Conservation (phyloP, 2,329 filamentous ascomycete genomes). For the Nemania sp. region DNA sequence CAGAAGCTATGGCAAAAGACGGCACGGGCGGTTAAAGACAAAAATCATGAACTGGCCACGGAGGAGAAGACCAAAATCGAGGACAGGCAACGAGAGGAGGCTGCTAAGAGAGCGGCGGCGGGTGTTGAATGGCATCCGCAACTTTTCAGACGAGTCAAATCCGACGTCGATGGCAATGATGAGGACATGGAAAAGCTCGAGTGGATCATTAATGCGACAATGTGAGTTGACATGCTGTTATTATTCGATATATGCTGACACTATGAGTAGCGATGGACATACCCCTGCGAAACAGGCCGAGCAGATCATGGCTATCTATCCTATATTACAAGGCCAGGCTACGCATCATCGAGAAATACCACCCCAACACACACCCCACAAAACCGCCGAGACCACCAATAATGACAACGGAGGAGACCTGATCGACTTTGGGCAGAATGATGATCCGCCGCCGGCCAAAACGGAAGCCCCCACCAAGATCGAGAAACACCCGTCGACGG, state of each 20-base stretch:
- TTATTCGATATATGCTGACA: slow-evolving; percentile 19
- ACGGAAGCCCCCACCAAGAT: neutral
- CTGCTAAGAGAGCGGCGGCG: slow-evolving; percentile 75
- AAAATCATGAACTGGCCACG: slow-evolving; percentile 87
- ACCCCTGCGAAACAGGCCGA: slow-evolving; percentile 72
- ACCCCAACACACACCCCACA: slow-evolving; percentile 49
- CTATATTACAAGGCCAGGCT: slow-evolving; percentile 79
- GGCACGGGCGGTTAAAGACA: slow-evolving; percentile 77
- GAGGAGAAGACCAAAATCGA: slow-evolving; percentile 97
- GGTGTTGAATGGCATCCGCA: slow-evolving; percentile 86
- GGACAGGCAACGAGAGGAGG: slow-evolving; percentile 87
- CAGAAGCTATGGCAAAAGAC: slow-evolving; percentile 86
- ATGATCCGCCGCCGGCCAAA: slow-evolving; percentile 30
- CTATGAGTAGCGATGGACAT: slow-evolving; percentile 53
- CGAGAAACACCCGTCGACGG: slow-evolving; percentile 26
- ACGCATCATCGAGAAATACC: slow-evolving; percentile 59
- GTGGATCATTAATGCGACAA: slow-evolving; percentile 87
- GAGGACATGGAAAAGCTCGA: slow-evolving; percentile 88
- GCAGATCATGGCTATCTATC: slow-evolving; percentile 85
- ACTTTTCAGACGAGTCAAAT: slow-evolving; percentile 77
- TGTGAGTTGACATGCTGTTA: slow-evolving; percentile 60
- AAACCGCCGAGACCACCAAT: slow-evolving; percentile 21
- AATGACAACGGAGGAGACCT: slow-evolving; percentile 47
- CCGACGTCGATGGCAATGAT: slow-evolving; percentile 71
- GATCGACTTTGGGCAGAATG: slow-evolving; percentile 61